These are phyloP conservation scores for Ambrosiella beaveri DNA, from an alignment of 2,329 filamentous ascomycete genomes.

Conservation along the genomic window DNA sequence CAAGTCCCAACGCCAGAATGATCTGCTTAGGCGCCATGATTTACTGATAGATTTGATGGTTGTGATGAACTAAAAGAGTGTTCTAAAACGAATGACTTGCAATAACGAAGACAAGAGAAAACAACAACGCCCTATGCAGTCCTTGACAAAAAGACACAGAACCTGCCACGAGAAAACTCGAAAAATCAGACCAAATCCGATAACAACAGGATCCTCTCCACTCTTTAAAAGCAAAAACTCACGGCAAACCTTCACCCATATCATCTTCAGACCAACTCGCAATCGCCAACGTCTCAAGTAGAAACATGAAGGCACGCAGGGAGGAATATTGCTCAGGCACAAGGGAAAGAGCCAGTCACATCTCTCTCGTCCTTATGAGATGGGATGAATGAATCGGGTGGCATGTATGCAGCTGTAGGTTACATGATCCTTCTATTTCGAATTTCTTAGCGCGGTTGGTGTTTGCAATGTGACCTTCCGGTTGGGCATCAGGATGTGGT, in stretches of 20 bases:
- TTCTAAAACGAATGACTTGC: neutral
- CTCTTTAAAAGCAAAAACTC: neutral
- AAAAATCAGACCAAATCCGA: neutral
- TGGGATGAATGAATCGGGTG: neutral
- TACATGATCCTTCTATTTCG: neutral
- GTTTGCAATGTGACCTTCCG: too few relatives aligned
- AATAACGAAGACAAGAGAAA: neutral
- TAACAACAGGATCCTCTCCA: neutral
- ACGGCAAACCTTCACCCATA: too few relatives aligned
- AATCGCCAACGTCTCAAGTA: too few relatives aligned
- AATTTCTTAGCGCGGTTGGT: too few relatives aligned
- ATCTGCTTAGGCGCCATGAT: neutral
- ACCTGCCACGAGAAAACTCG: neutral
- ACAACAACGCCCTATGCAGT: neutral
- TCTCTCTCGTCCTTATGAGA: neutral
- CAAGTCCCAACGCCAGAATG: constrained; percentile 9
- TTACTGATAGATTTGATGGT: neutral
- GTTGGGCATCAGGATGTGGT: too few relatives aligned
- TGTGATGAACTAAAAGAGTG: neutral
- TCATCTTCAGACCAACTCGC: too few relatives aligned
- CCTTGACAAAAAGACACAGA: neutral
- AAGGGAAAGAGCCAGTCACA: neutral
- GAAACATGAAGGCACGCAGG: neutral
- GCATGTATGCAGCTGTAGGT: neutral
- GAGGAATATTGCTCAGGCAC: neutral